Evolutionary conservation across 352 stramenopile species (phyloP).

Genomic region (Phytophthora melonis): DNA sequence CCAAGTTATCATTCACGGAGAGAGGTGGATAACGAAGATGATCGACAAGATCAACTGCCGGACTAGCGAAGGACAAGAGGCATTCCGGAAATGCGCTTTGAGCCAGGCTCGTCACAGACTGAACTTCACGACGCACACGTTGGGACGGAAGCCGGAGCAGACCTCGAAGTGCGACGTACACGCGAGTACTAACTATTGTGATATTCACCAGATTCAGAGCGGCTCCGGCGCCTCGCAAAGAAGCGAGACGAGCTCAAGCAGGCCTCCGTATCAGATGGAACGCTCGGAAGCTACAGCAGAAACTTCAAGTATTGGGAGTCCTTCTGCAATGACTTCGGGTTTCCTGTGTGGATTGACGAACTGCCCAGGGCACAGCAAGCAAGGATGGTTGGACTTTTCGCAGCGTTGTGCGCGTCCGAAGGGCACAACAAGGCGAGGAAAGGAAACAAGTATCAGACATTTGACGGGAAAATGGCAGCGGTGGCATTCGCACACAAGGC

Average conservation of each 20-base stretch:
- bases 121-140: neutral
- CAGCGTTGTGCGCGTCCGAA: neutral
- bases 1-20: neutral
- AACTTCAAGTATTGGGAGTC: neutral
- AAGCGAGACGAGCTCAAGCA: neutral
- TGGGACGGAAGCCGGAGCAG: neutral
- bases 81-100: neutral
- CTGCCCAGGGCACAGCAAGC: neutral
- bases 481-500: neutral
- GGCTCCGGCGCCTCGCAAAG: no score
- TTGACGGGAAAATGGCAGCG: neutral
- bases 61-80: neutral
- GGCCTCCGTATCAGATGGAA: neutral
- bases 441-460: neutral
- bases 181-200: neutral
- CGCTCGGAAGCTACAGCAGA: neutral
- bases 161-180: neutral
- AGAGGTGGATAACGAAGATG: neutral
- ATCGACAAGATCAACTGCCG: neutral
- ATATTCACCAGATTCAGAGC: neutral
- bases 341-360: neutral
- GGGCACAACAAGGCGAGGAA: neutral
- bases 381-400: neutral
- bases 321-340: neutral
- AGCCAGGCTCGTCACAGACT: neutral